Percentiles rank a stretch among this genome's conserved stretches.
Evolutionary conservation across 2,329 filamentous ascomycete genomes (phyloP).

Genomic region (Aspergillus carbonarius): DNA sequence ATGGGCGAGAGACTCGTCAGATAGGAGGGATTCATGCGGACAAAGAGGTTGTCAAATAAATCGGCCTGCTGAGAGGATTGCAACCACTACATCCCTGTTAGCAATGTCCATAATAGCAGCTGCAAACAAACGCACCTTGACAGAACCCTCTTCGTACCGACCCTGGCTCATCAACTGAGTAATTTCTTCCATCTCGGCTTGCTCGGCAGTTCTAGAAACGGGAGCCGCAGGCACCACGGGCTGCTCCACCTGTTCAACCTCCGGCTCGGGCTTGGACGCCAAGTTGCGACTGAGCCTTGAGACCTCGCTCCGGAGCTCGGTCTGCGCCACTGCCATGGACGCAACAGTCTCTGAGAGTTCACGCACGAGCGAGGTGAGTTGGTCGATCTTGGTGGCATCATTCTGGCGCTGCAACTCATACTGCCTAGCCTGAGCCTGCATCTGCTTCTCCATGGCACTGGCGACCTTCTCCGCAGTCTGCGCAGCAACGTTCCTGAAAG

Average conservation of each 20-base stretch:
- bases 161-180: conserved; percentile 39
- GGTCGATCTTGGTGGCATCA: conserved; percentile 60
- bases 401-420: conserved; percentile 53
- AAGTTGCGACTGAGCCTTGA: conserved; percentile 35
- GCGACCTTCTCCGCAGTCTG: conserved; percentile 68
- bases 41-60: conserved; percentile 63
- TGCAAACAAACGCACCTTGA: conserved; percentile 38
- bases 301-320: conserved; percentile 43
- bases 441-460: conserved; percentile 64
- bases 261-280: conserved; percentile 23
- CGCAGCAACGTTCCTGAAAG: conserved; percentile 63
- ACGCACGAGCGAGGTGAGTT: conserved; percentile 57
- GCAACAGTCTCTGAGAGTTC: conserved; percentile 54
- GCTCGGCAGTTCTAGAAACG: conserved; percentile 32
- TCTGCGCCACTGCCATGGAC: conserved; percentile 44
- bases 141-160: conserved; percentile 46
- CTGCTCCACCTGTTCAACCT: conserved; percentile 20
- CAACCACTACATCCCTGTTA: conserved; percentile 51
- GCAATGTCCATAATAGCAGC: not conserved
- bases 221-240: conserved; percentile 15
- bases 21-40: conserved; percentile 57
- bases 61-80: conserved; percentile 59
- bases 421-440: conserved; percentile 53
- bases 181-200: conserved; percentile 45
- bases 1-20: conserved; percentile 57